Base-by-base conservation (phyloP, 805 yeast genomes). In the Candida alai region DNA sequence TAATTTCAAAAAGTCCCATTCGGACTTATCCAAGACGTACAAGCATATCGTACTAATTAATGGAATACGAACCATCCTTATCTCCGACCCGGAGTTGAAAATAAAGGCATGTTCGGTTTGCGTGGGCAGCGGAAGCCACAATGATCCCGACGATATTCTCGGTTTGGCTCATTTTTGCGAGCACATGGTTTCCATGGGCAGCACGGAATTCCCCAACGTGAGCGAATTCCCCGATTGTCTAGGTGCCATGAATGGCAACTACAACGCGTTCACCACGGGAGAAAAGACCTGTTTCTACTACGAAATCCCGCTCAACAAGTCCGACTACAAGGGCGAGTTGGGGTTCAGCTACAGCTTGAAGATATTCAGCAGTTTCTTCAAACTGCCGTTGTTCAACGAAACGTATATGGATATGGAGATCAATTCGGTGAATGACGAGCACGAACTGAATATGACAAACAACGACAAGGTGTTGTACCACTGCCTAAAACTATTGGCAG, bases 81-180 rank as follows among this genome's bases (percentile, higher is more conserved):
- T 93, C 11, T 84, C 88, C 2, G 96, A 90, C 47, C 80, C 89
- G 1, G 60, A 77, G 0, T 74, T 77, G 11, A 78, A 75, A 28
- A 45, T 69, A 10, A 80, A 84, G 3, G 72, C 93, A 0, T 80
- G 84, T 13, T 78, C 95, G 1, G 48, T 90, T 5, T 74, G 85
- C 24, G 86, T 88, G 2, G 80, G 80, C 3, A 66, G 85, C 0
- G 98, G 98, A 6, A 79, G 95, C 2, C 80, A 78, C 48, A 68
- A 78, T 30, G 97, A 90, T 44, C 90, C 95, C 1, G 64, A 60
- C 5, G 70, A 68, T 4, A 45, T 82, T 1, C 78, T 78, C 0
- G 98, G 98, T 0, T 51, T 90, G 23, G 97, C 97, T 0, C 98
- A 90, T 61, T 33, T 52, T 36, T 39, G 54, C 40, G 54, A 56